Conservation (phyloP, 2,329 filamentous ascomycete genomes). For the Chaetothyriales sp. region DNA sequence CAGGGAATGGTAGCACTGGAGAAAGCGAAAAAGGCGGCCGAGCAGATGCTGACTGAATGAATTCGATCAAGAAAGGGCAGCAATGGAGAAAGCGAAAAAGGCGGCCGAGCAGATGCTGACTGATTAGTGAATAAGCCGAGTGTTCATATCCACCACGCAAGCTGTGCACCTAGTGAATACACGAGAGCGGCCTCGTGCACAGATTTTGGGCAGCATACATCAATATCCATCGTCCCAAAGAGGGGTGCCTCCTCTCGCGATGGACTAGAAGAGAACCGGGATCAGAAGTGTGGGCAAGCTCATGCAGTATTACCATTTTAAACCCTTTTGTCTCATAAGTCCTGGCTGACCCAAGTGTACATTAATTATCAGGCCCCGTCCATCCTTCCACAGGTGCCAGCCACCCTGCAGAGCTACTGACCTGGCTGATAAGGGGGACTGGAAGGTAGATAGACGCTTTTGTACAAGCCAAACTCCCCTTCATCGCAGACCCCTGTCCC, state of each 20-base stretch:
- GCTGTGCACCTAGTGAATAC: too few relatives aligned
- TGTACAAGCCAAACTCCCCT: neutral
- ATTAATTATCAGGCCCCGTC: neutral
- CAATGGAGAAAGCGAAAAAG: slow-evolving; percentile 31
- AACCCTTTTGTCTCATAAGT: too few relatives aligned
- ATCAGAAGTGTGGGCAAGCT: too few relatives aligned
- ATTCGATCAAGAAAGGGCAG: slow-evolving; percentile 31
- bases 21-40: slow-evolving; percentile 31
- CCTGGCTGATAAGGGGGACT: neutral
- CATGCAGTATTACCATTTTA: too few relatives aligned
- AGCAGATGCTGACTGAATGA: slow-evolving; percentile 25
- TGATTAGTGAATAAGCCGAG: slow-evolving; percentile 13
- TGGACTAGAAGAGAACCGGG: too few relatives aligned
- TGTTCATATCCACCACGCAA: too few relatives aligned
- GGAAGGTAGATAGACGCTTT: neutral
- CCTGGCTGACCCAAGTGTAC: neutral
- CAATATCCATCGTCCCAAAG: too few relatives aligned
- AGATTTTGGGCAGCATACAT: too few relatives aligned
- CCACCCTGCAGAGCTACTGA: neutral
- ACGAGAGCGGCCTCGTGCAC: too few relatives aligned
- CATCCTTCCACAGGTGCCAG: neutral
- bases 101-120: slow-evolving; percentile 30
- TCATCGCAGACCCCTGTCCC: neutral
- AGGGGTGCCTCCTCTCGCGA: too few relatives aligned
- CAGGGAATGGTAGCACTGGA: slow-evolving; percentile 33